Base-by-base conservation (phyloP, 2,329 filamentous ascomycete genomes). In the Aspergillus thermomutatus region DNA sequence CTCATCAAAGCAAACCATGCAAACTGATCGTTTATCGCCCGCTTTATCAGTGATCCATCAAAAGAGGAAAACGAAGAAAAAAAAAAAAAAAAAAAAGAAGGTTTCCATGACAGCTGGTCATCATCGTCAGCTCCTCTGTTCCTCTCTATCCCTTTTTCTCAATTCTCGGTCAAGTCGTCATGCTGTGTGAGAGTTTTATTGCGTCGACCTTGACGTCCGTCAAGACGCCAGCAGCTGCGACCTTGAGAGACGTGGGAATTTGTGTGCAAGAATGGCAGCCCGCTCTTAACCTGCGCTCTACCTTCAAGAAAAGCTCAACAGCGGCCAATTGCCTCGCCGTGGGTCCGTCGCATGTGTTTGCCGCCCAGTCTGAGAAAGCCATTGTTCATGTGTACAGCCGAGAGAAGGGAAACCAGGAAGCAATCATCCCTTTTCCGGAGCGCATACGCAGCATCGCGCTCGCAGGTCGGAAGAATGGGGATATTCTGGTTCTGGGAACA, bases 281-380 rank as follows among this genome's bases (percentile, higher is more conserved):
- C 43, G 83, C 88, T 53, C 84, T 88, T 61, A 82, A 85, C n/a
- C 84, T 92, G 69, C 88, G 88, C 68, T 80, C 86, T 60, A 83
- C 87, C 49, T 92, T 94, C 82, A 97, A 97, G 82, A 97, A 96
- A 78, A 96, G 90, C 79, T 89, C 90, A 17, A 86, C 87, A n/a
- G 82, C 87, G 26, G 79, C 83, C 56, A 90, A 93, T 73, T 88
- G 90, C 65, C 79, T 99, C 54, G 92, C 91, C 28, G 82, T 92
- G 65, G 95, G 83, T 74, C 80, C 84, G 47, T 87, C 87, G 21
- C 94, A 99, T 72, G 82, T 97, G 49, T 99, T 96, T 72, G 89
- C 92, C 3, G 93, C 91, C 3, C 94, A 99, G 73, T 83, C 89
- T 50, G 92, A 92, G 62, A 97, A 96, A 75, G 91, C 92, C 0